These are phyloP conservation scores for Setaria viridis DNA, from an alignment of 202 grass and related monocot species.

Conservation along the genomic window DNA sequence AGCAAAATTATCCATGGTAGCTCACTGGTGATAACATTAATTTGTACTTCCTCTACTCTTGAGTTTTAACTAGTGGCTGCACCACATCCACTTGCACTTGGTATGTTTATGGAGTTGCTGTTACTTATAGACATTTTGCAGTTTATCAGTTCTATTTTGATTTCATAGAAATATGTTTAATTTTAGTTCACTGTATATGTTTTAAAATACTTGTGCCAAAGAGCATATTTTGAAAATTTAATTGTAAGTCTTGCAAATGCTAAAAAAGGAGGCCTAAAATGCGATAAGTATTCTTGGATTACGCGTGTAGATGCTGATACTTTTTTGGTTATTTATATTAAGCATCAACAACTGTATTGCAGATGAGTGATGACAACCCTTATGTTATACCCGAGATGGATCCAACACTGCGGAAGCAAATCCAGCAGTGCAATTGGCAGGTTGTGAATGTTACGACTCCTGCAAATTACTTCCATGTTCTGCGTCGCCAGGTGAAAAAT, in stretches of 20 bases:
- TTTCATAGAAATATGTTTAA: slow-evolving; percentile 11
- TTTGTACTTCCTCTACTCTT: slow-evolving; percentile 21
- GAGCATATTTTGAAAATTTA: slow-evolving; percentile 17
- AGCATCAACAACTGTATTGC: slow-evolving; percentile 24
- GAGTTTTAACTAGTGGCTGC: slow-evolving; percentile 16
- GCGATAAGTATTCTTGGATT: neutral
- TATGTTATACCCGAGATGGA: slow-evolving; percentile 97
- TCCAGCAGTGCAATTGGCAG: slow-evolving; percentile 97
- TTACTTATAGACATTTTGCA: neutral
- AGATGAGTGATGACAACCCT: slow-evolving; percentile 99
- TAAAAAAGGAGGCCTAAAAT: neutral
- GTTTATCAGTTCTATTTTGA: slow-evolving; percentile 17
- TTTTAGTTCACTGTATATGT: slow-evolving; percentile 6
- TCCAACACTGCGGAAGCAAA: slow-evolving; percentile 86
- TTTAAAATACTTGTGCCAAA: neutral
- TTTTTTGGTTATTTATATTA: slow-evolving; percentile 41
- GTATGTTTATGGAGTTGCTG: slow-evolving; percentile 3
- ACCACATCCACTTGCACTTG: neutral
- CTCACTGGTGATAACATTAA: neutral
- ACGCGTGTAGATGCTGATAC: neutral
- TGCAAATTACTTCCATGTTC: slow-evolving; percentile 97
- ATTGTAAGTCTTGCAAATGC: neutral
- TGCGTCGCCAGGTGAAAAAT: slow-evolving; percentile 82
- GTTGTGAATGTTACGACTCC: slow-evolving; percentile 96
- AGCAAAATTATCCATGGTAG: neutral